These are phyloP conservation scores for Polytrichum formosum DNA, from an alignment of 225 moss, liverwort and hornwort species.

Conservation along the genomic window DNA sequence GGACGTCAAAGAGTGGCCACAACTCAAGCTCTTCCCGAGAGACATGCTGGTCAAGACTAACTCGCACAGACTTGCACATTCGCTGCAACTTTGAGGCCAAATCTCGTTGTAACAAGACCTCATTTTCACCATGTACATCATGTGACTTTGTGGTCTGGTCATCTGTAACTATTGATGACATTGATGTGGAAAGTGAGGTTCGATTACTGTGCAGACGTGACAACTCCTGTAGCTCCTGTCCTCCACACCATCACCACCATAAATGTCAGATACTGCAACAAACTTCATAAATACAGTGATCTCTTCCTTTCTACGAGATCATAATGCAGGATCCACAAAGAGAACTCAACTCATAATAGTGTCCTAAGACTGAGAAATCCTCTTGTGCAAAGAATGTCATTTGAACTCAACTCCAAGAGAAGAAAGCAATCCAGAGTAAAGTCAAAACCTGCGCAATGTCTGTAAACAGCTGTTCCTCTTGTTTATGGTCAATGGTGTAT, in stretches of 20 bases:
- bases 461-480: constrained; percentile 89
- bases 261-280: not conserved
- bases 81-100: constrained; percentile 91
- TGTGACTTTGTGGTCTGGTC: not conserved
- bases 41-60: constrained; percentile 97
- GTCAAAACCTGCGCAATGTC: constrained; percentile 71
- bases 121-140: constrained; percentile 1
- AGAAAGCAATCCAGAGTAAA: not conserved
- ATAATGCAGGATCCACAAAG: no score
- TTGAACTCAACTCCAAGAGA: not conserved
- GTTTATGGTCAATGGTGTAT: constrained; percentile 97
- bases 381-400: not conserved
- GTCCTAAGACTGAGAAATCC: not conserved
- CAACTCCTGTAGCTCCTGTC: constrained; percentile 38
- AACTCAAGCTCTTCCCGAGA: constrained; percentile 93
- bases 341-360: no score
- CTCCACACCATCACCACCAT: not conserved
- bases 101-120: constrained; percentile 39
- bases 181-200: constrained; percentile 10
- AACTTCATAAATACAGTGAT: no score
- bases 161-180: not conserved
- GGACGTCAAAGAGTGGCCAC: constrained; percentile 95
- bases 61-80: constrained; percentile 95
- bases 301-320: no score
- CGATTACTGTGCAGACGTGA: constrained; percentile 29